Conservation (phyloP, 352 stramenopile species). For the Pythium brachiatum region DNA sequence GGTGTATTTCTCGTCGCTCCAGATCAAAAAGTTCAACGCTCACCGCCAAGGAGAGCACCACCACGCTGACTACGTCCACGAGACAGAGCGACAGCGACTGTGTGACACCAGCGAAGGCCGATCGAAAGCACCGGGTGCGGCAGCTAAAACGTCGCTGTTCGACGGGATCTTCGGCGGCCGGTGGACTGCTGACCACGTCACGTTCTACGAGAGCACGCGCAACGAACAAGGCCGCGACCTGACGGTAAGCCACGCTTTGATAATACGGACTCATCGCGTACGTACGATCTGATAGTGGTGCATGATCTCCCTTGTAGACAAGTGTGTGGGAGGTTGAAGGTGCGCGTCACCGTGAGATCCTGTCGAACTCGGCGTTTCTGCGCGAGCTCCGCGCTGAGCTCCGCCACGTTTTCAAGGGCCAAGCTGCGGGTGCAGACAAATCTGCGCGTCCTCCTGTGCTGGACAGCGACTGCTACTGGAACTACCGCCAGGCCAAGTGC, state of each 20-base stretch:
- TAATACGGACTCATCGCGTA: no score
- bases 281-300: conserved; percentile 27
- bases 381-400: conserved; percentile 71
- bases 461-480: conserved; percentile 84
- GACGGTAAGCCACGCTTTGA: conserved; percentile 19
- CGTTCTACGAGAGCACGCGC: conserved; percentile 66
- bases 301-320: conserved; percentile 42
- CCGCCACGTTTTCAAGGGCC: conserved; percentile 50
- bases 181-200: conserved; percentile 52
- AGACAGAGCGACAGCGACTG: conserved; percentile 40
- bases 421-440: conserved; percentile 17
- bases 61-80: conserved; percentile 62
- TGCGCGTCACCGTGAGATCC: conserved; percentile 66
- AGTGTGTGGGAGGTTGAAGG: conserved; percentile 82
- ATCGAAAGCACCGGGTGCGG: background rate
- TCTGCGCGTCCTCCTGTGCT: conserved; percentile 54
- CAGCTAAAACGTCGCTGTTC: conserved; percentile 40
- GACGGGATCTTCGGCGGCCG: conserved; percentile 54
- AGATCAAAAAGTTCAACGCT: conserved; percentile 50
- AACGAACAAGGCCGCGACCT: conserved; percentile 25
- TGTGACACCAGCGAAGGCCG: conserved; percentile 5
- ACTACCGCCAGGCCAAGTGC: conserved; percentile 69
- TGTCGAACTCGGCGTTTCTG: conserved; percentile 67
- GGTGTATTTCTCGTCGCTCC: conserved; percentile 65
- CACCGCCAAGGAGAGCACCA: conserved; percentile 38